Conservation (phyloP, 2,329 filamentous ascomycete species). For the Elsinoe arachidis region DNA sequence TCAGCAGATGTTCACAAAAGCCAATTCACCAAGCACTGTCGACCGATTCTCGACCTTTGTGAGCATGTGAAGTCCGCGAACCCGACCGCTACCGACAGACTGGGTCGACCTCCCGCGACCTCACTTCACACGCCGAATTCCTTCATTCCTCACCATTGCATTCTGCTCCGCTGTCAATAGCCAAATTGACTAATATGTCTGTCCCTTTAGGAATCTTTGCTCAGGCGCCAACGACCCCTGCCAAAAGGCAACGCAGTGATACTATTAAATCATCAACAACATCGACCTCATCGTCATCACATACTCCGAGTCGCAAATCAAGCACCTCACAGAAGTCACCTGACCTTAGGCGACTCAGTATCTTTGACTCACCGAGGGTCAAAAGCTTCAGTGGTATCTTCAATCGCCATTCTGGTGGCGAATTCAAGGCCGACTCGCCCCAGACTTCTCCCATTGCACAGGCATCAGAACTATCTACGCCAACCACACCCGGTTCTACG, state of each 20-base stretch:
- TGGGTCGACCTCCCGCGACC: neutral
- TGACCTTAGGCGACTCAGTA: conserved; percentile 3
- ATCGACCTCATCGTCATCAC: neutral
- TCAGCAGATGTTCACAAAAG: neutral
- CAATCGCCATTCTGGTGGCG: neutral
- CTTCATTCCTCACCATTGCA: conserved; percentile 1
- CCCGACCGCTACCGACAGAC: neutral
- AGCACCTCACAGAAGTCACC: neutral
- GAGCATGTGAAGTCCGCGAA: neutral
- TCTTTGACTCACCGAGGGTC: neutral
- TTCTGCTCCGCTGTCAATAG: neutral
- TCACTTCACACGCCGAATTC: neutral
- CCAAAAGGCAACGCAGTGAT: neutral
- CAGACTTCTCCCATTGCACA: neutral
- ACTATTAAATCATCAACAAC: conserved; percentile 1
- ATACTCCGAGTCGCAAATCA: neutral
- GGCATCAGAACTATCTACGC: neutral
- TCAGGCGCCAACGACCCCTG: conserved; percentile 7
- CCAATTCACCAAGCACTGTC: too few relatives aligned
- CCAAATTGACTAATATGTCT: conserved; percentile 7
- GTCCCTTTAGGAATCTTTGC: conserved; percentile 9
- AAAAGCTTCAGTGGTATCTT: conserved; percentile 1
- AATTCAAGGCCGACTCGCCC: neutral
- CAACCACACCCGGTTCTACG: neutral
- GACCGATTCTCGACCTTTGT: too few relatives aligned